Conservation (phyloP, 1,284 basidiomycete species). For the Naganishia albida region DNA sequence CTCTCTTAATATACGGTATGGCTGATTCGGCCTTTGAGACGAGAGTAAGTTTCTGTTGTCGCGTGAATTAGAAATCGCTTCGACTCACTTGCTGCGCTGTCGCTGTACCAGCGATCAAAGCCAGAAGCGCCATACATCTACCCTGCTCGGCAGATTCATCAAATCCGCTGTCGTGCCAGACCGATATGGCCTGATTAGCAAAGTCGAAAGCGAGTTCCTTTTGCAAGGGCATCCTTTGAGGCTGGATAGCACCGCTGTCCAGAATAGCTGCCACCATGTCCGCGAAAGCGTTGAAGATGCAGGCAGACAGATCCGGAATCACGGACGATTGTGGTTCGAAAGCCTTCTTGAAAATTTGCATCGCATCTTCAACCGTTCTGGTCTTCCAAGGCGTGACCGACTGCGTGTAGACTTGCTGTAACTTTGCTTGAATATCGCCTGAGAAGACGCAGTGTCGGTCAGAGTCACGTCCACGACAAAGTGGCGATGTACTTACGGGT, state of each 20-base stretch:
- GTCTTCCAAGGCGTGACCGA: slow-evolving; percentile 19
- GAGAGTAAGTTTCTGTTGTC: neutral
- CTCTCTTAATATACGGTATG: slow-evolving; percentile 20
- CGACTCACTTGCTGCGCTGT: slow-evolving; percentile 13
- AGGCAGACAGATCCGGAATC: neutral
- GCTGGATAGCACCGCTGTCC: slow-evolving; percentile 21
- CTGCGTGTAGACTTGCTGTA: slow-evolving; percentile 32
- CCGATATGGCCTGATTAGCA: slow-evolving; percentile 4
- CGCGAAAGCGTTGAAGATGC: slow-evolving; percentile 11
- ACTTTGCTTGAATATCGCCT: neutral
- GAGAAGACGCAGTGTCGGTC: neutral
- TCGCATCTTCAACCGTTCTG: slow-evolving; percentile 19
- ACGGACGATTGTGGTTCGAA: neutral
- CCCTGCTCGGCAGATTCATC: neutral
- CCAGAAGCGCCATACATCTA: slow-evolving; percentile 2
- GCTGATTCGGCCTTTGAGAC: slow-evolving; percentile 4
- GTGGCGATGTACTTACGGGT: slow-evolving; percentile 6
- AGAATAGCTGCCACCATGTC: slow-evolving; percentile 22
- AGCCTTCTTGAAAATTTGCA: slow-evolving; percentile 18
- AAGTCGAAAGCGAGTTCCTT: slow-evolving; percentile 22
- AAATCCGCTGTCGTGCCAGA: neutral
- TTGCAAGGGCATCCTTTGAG: slow-evolving; percentile 8
- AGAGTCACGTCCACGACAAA: neutral
- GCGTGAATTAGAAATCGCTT: neutral
- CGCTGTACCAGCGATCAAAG: slow-evolving; percentile 11